Evolutionary conservation across 345 rosid genomes (phyloP), one percentile per base, ranked within the genome.

Genomic region (Laguncularia racemosa): DNA sequence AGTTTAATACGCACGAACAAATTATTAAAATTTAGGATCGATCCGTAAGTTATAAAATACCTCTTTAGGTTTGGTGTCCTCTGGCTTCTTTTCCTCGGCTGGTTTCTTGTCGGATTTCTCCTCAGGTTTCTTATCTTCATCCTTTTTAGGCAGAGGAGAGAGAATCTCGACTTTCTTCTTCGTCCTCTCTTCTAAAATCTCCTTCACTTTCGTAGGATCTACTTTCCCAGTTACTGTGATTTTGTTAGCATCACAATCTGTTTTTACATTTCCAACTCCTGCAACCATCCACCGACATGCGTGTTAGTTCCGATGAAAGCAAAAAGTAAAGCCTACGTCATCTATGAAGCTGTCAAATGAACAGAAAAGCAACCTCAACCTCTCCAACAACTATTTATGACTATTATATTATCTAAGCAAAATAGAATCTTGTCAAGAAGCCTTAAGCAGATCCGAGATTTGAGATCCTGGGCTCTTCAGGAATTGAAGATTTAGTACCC

Each of bases 171-270:
- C 73, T 23, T 78, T 72, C 68, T 64, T 75, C 14, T 56, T 68
- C 26, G 76, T 71, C 63, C 65, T 76, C 57, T 10, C 50, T 47
- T 72, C 73, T 57, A 82, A 69, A 48, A 3, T 21, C 11, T 56
- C 65, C 45, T 66, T 73, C 40, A 87, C 52, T 18, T 74, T 59
- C 8, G 50, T 45, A 2, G 99, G 97, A 61, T 93, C 88, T 15
- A 85, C 84, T 72, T 84, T 72, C 3, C 99, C 99, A 20, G 52
- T 68, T 49, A 89, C 96, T 33, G 92, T 82, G 59, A 93, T 58
- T 62, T 85, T 85, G 64, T 82, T 74, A 14, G 59, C 62, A 40
- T 16, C 77, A 14, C 52, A 28, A 40, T 93, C 99, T 17, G 80
- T 69, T 43, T 69, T 70, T 66, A 78, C 99, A 33, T 69, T 73